Base-by-base conservation (phyloP, 2,329 filamentous ascomycete genomes). In the Fusarium ramigenum region DNA sequence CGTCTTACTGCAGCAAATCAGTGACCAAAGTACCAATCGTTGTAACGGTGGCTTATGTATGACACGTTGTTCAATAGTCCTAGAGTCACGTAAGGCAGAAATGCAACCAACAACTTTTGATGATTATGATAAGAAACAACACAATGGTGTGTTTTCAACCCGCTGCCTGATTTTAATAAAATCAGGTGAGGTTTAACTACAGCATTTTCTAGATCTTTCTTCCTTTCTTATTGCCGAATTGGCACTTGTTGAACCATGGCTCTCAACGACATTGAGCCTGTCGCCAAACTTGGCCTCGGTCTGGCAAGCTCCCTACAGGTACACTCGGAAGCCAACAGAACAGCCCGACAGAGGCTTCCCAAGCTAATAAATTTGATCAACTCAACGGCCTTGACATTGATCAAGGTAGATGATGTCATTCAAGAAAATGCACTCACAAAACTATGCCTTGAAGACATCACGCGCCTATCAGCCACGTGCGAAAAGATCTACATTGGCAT, bases 331-430 rank as follows among this genome's bases (percentile, higher is more conserved):
- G 47, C 21, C 30, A 50, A 50, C 21, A 34, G 21, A 23, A 50
- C 5, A 34, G 47, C 47, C 16, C 11, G 16, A 5, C 30, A 34
- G 0, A 10, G 2, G 2, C 47, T 50, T 23, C 47, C 47, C 5
- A 10, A 50, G 30, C 5, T 50, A 0, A 50, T 34, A 16, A 34
- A 50, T 34, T 2, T 50, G 11, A 34, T 50, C 21, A 50, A 34
- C 11, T 34, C 30, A 0, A 50, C 30, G 0, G 21, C 47, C 1
- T 10, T 34, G 47, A 34, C 30, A 1, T 14, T 50, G 1, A 50
- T 0, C 0, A 50, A 50, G 4, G 5, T 50, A 1, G 5, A 34
- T 4, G 8, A 50, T 19, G 1, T 50, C 1, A 10, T 50, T 10
- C 21, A 19, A 34, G 47, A 34, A 9, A 34, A 23, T 23, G 8